Evolutionary conservation across 1,284 basidiomycete genomes (phyloP).

Genomic region (Stygiomarasmius scandens): DNA sequence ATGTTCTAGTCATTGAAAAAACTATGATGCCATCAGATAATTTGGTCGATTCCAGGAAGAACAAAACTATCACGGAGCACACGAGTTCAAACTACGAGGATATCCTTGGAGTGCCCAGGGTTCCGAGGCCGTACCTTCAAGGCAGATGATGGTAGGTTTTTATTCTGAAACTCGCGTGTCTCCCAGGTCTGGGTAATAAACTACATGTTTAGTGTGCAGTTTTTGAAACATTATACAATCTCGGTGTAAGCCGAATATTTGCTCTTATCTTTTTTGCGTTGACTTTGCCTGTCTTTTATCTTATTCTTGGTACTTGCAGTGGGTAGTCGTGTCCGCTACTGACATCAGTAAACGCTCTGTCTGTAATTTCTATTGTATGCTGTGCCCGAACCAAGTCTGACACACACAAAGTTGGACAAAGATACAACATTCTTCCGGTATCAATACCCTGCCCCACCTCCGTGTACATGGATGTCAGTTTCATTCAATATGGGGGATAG

Average conservation of each 20-base stretch:
- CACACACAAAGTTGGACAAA: slow-evolving; percentile 3
- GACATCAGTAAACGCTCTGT: background rate
- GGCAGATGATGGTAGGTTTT: background rate
- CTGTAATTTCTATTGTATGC: too few species aligned
- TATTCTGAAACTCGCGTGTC: background rate
- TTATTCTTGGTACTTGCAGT: background rate
- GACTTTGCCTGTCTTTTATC: background rate
- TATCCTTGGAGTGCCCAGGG: background rate
- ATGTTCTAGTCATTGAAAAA: too few species aligned
- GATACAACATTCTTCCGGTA: slow-evolving; percentile 8
- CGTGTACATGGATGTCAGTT: slow-evolving; percentile 9
- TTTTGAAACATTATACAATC: background rate
- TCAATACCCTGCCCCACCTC: slow-evolving; percentile 7
- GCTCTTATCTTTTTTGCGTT: background rate
- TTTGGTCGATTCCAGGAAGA: background rate
- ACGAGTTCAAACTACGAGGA: background rate
- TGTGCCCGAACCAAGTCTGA: too few species aligned
- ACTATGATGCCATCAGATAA: too few species aligned
- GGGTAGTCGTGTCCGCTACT: background rate
- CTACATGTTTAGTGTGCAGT: background rate
- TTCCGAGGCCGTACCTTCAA: background rate
- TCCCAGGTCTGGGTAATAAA: background rate
- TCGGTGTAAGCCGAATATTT: background rate
- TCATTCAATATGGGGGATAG: slow-evolving; percentile 9
- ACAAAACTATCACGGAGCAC: background rate